Base-by-base conservation (phyloP, 2,329 filamentous ascomycete species). In the Camillea tinctor region DNA sequence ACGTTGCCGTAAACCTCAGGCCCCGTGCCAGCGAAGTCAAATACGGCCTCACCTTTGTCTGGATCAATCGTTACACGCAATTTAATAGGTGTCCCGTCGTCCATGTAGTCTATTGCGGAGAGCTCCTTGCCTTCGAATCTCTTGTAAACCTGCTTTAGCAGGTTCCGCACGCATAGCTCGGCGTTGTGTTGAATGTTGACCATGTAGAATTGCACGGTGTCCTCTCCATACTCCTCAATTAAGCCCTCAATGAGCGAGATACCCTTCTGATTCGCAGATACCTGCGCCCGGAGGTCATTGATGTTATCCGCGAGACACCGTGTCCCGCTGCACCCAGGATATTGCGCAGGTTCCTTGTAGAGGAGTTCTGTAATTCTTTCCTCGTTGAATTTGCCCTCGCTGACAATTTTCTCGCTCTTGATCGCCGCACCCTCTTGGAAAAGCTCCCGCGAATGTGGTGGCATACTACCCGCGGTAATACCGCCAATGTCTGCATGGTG, bases 401-500 rank as follows among this genome's bases (percentile, higher is more conserved):
- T 89, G 6, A 92, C 89, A 6, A 92, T 80, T 73, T 92, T 82
- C 66, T 85, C 83, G 13, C 81, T 83, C 68, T 84, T 83, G 64
- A 86, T 86, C 8, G 81, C 79, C 2, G 84, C 83, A 15, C 83
- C 83, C 73, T 86, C 83, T 69, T 85, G 81, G 67, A 76, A 85
- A 20, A 85, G 73, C 61, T 85, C 82, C 23, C 83, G 81, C 0
- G 85, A 88, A 61, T 88, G 83, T 6, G 88, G 86, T 2, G 89
- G 89, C 89, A 92, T 92, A 1, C 86, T 90, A 0, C 89, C 89
- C 0, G 89, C 89, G 0, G 91, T 79, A 52, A 91, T 91, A 9
- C 89, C 89, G 23, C 89, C 89, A 61, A 92, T 94, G 68, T 95
- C 91, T 9, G 91, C 91, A 68, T 94, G 91, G 71, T 95, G 91